A percentile compares a stretch with the other conserved stretches of the same genome.
Evolutionary conservation across 345 rosid species (phyloP).

Genomic region (Eucalyptus polybractea): DNA sequence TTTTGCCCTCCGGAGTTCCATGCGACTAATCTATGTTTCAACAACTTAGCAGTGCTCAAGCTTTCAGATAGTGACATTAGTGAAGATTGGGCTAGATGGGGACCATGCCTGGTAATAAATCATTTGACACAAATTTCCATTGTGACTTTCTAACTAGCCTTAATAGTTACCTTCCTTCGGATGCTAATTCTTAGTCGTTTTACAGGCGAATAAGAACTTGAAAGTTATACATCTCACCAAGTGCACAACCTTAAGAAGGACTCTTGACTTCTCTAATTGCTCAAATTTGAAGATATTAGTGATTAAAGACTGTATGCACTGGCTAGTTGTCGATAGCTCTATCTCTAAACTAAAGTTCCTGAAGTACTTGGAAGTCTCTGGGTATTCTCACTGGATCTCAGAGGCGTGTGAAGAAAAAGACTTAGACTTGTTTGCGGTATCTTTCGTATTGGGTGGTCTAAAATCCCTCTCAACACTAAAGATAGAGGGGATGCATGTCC

Average conservation of each 20-base stretch:
- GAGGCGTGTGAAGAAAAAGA: neutral
- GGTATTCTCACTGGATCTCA: neutral
- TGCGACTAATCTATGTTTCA: neutral
- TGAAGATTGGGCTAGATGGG: neutral
- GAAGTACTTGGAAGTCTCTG: neutral
- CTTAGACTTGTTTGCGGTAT: neutral
- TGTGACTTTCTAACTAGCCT: neutral
- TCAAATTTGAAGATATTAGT: neutral
- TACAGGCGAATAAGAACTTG: neutral
- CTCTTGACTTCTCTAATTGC: neutral
- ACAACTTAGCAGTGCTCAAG: neutral
- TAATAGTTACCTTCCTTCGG: neutral
- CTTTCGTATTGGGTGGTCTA: neutral
- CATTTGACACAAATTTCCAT: accelerated
- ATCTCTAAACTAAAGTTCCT: neutral
- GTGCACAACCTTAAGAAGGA: neutral
- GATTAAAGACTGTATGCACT: neutral
- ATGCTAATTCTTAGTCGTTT: neutral
- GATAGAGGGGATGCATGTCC: neutral
- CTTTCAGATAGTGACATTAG: neutral
- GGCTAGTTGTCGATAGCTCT: neutral
- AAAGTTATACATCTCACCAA: neutral
- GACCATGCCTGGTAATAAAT: neutral
- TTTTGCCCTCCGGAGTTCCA: neutral
- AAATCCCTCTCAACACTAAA: neutral